Conservation (phyloP, 176 grass and related monocot genomes). For the Musa schizocarpa region DNA sequence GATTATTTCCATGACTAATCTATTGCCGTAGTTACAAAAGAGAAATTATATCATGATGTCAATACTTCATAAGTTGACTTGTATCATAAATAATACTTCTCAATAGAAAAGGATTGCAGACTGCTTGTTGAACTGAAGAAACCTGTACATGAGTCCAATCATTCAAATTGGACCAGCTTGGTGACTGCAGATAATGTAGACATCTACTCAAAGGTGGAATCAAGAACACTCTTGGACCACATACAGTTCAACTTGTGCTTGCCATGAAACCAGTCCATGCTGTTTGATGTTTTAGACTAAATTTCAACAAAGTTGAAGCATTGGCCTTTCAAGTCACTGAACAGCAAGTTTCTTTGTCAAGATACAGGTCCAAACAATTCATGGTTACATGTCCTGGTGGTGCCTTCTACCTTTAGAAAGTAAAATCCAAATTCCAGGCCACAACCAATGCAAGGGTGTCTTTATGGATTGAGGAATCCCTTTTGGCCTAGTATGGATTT, state of each 20-base stretch:
- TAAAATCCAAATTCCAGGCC: conserved; percentile 1
- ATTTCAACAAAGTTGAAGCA: neutral
- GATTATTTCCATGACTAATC: no score
- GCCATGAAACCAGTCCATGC: neutral
- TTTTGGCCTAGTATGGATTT: conserved; percentile 2
- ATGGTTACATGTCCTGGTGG: neutral
- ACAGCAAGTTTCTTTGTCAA: neutral
- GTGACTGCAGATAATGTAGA: neutral
- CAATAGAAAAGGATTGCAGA: neutral
- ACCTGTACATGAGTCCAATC: neutral
- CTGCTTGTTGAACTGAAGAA: neutral
- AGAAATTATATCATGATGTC: no score
- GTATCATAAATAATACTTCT: no score
- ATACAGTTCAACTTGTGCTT: neutral
- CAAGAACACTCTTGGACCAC: neutral
- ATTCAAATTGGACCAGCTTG: neutral
- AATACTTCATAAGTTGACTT: no score
- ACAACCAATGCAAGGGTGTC: conserved; percentile 2
- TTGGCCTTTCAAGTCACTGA: neutral
- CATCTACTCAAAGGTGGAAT: neutral
- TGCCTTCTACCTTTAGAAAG: conserved; percentile 1
- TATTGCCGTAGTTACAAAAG: no score
- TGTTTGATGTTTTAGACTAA: neutral
- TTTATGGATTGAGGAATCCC: neutral
- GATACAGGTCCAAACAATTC: neutral